These are phyloP conservation scores for Aureobasidium leucospermi DNA, from an alignment of 2,329 filamentous ascomycete genomes.

Conservation along the genomic window DNA sequence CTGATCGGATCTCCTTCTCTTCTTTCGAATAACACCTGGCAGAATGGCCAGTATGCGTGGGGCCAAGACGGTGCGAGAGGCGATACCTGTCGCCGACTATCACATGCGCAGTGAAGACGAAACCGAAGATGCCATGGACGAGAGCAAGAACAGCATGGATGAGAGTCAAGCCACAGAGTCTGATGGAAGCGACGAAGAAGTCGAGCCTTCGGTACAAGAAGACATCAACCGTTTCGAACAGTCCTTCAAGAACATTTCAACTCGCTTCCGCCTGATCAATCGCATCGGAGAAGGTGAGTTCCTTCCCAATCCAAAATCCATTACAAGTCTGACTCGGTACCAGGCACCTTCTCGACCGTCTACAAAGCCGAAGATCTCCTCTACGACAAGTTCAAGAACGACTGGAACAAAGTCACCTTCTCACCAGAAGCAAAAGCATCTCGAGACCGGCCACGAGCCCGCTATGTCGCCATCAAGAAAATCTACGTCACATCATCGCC, in stretches of 20 bases:
- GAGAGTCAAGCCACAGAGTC: slow-evolving; percentile 43
- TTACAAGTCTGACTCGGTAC: neutral
- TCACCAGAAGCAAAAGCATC: slow-evolving; percentile 56
- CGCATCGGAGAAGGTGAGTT: slow-evolving; percentile 83
- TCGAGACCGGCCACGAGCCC: slow-evolving; percentile 44
- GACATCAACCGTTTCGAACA: slow-evolving; percentile 83
- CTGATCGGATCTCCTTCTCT: neutral
- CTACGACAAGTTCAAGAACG: slow-evolving; percentile 75
- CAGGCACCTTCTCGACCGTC: slow-evolving; percentile 95
- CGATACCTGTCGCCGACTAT: slow-evolving; percentile 15
- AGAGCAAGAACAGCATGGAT: slow-evolving; percentile 42
- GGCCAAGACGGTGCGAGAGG: slow-evolving; percentile 9
- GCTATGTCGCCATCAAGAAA: slow-evolving; percentile 96
- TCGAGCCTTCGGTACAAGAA: slow-evolving; percentile 64
- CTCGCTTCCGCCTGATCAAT: slow-evolving; percentile 85
- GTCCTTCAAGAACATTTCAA: slow-evolving; percentile 74
- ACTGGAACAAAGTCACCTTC: slow-evolving; percentile 63
- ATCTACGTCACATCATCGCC: slow-evolving; percentile 98
- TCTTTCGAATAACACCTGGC: neutral
- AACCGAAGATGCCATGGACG: slow-evolving; percentile 31
- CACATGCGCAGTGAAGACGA: slow-evolving; percentile 16
- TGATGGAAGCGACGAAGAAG: slow-evolving; percentile 48
- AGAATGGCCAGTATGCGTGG: slow-evolving; percentile 14
- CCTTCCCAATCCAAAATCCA: neutral
- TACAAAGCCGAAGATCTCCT: slow-evolving; percentile 95